Evolutionary conservation across 768 basidiomycete species (phyloP).

Genomic region (Naematelia encephala): DNA sequence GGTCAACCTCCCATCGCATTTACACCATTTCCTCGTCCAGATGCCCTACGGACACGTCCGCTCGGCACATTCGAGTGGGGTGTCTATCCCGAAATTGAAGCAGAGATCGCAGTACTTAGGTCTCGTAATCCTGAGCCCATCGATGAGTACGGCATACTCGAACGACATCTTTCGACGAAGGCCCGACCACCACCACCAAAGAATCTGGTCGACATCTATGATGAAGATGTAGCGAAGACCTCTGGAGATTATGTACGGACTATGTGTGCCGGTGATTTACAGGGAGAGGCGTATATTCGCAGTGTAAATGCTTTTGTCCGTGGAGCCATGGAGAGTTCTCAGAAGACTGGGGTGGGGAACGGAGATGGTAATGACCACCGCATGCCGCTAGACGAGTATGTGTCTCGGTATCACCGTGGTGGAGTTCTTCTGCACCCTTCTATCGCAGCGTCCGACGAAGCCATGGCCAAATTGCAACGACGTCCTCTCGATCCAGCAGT

Average conservation of each 20-base stretch:
- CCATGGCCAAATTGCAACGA: background rate
- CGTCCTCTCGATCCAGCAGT: background rate
- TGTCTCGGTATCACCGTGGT: conserved; percentile 10
- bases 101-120: conserved; percentile 19
- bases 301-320: conserved; percentile 38
- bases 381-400: conserved; percentile 22
- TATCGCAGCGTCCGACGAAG: background rate
- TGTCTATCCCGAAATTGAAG: conserved; percentile 25
- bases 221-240: conserved; percentile 6
- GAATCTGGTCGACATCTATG: conserved; percentile 30
- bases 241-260: conserved; percentile 30
- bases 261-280: conserved; percentile 32
- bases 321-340: conserved; percentile 32
- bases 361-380: conserved; percentile 1
- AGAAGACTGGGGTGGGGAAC: background rate
- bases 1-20: conserved; percentile 37
- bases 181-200: background rate
- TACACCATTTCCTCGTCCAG: conserved; percentile 20
- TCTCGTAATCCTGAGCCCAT: background rate
- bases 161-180: conserved; percentile 2
- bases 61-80: conserved; percentile 25
- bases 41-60: conserved; percentile 15
- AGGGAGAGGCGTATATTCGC: conserved; percentile 41
- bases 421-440: conserved; percentile 11
- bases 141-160: background rate